Evolutionary conservation across 257 asterid genomes (phyloP).

Genomic region (Jacaranda mimosifolia): DNA sequence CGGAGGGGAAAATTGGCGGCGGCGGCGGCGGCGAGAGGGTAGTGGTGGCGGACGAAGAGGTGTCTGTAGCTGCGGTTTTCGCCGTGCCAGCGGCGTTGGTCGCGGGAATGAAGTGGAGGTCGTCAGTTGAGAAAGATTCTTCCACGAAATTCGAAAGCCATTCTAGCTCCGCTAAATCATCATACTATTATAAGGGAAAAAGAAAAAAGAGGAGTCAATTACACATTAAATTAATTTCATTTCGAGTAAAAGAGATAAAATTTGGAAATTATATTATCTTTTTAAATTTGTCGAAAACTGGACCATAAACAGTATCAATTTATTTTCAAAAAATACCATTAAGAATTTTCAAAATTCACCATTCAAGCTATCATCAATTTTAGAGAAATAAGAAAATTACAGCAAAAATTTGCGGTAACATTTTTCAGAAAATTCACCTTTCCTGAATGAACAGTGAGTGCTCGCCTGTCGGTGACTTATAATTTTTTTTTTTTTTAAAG

Average conservation of each 20-base stretch:
- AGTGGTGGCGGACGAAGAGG: conserved; percentile 65
- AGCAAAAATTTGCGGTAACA: conserved; percentile 9
- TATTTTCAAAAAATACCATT: neutral
- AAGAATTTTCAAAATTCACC: conserved; percentile 7
- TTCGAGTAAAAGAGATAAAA: neutral
- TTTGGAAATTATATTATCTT: neutral
- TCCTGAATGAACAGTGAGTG: neutral
- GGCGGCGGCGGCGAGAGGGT: conserved; percentile 41
- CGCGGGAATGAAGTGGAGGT: conserved; percentile 68
- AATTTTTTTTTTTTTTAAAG: neutral
- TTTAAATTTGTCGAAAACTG: neutral
- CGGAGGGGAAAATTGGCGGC: conserved; percentile 63
- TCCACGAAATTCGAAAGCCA: conserved; percentile 99
- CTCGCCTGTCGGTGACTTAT: conserved; percentile 44
- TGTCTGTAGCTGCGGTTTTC: conserved; percentile 40
- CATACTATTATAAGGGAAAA: conserved; percentile 59
- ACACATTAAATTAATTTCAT: neutral
- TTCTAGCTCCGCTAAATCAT: conserved; percentile 94
- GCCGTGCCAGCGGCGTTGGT: conserved; percentile 45
- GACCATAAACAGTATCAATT: neutral
- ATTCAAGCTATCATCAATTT: neutral
- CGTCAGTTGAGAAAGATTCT: conserved; percentile 93
- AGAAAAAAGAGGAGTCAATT: conserved; percentile 18
- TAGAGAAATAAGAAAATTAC: neutral
- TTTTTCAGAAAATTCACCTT: conserved; percentile 30